phyloP scores from a whole-genome alignment of 2,329 filamentous ascomycete species.

The Chaetomium globosum region DNA sequence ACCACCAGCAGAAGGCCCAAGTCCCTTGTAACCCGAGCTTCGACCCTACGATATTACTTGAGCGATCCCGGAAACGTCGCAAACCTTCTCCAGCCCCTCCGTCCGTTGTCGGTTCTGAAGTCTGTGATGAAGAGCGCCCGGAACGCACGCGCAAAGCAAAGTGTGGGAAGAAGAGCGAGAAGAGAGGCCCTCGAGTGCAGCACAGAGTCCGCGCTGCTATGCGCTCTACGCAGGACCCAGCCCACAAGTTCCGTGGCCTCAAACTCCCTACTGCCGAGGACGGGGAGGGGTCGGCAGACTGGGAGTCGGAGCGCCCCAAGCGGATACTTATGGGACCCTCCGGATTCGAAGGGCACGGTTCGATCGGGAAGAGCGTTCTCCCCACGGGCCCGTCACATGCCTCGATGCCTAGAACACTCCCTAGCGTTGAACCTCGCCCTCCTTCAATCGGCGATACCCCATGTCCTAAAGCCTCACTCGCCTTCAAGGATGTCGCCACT shows the following conservation, averaged over 20 bases:
- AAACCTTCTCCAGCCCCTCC: conserved; percentile 19
- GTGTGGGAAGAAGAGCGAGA: conserved; percentile 18
- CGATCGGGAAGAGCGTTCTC: background rate
- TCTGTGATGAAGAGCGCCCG: conserved; percentile 7
- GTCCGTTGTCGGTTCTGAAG: conserved; percentile 17
- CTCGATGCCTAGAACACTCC: background rate
- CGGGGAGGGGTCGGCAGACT: background rate
- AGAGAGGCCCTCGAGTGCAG: background rate
- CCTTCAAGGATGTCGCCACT: background rate
- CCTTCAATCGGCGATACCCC: background rate
- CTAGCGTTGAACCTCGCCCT: background rate
- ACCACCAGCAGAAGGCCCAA: conserved; percentile 59
- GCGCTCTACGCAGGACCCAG: conserved; percentile 9
- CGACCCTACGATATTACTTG: conserved; percentile 39
- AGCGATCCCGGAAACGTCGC: conserved; percentile 29
- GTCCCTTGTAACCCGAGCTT: conserved; percentile 57
- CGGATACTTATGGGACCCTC: background rate
- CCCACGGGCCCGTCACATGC: background rate
- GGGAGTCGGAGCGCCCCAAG: conserved; percentile 9
- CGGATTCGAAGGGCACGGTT: background rate
- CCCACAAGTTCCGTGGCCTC: conserved; percentile 23
- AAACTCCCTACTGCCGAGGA: background rate
- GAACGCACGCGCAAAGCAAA: conserved; percentile 17
- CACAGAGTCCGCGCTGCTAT: conserved; percentile 22
- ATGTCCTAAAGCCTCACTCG: background rate